Base-by-base conservation (phyloP, 2,329 filamentous ascomycete genomes). In the Botryosphaeria agaves region DNA sequence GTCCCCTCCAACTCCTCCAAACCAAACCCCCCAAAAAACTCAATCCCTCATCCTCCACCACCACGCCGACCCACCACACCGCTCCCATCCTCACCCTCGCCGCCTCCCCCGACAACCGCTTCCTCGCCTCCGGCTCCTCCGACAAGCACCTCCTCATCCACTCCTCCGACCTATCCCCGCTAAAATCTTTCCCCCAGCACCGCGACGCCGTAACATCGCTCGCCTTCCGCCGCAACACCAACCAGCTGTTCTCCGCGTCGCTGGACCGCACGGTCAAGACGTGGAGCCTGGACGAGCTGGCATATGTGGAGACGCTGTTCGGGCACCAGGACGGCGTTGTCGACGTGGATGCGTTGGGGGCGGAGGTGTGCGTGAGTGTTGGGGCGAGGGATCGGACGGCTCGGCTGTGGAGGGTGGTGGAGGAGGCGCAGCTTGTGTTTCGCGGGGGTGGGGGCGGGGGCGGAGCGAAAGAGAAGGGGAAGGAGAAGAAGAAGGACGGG, bases 341-440 rank as follows among this genome's bases (percentile, higher is more conserved):
- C 21, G 81, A 84, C 46, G 71, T 98, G 32, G 79, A 81, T 38
- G 77, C 82, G 14, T 66, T 92, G 37, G 75, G 77, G 2, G 74
- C 84, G 42, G 89, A 95, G 53, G 76, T 83, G 29, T 94, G 89
- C 49, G 67, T 95, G 35, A 89, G 77, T 37, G 89, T 93, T 12
- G 89, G 89, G 32, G 78, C 83, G 5, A 69, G 89, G 39, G 89
- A 98, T 52, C 75, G 87, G 34, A 94, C 85, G 2, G 89, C 87
- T 23, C 69, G 89, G 34, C 58, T 93, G 42, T 98, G 89, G 89
- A 94, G 94, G 55, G 85, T 98, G 2, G 73, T 82, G 4, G 89
- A 98, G 44, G 87, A 98, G 57, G 82, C 79, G 2, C 89, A 98
- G 51, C 69, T 98, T 5, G 85, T 95, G 2, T 98, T 95, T 55